Evolutionary conservation across 1,284 basidiomycete genomes (phyloP).

Genomic region (Pascua sp.): DNA sequence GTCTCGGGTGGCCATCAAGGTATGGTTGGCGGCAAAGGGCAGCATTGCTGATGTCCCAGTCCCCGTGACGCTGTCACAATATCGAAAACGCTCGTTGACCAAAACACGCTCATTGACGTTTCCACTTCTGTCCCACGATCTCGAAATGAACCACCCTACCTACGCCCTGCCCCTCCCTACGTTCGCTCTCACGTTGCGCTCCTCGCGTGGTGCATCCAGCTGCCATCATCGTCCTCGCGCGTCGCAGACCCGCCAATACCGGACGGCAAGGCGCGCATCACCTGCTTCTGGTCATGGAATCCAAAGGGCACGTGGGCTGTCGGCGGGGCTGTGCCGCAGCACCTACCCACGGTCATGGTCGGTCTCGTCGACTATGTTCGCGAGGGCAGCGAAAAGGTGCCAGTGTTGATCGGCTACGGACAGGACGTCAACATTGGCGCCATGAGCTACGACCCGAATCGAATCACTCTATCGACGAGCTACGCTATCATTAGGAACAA

Average conservation of each 20-base stretch:
- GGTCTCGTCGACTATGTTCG: conserved; percentile 73
- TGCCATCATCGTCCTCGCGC: conserved; percentile 44
- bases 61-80: conserved; percentile 91
- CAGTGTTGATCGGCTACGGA: conserved; percentile 73
- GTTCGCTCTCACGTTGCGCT: conserved; percentile 86
- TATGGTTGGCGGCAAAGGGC: conserved; percentile 38
- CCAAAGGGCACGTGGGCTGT: conserved; percentile 84
- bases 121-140: conserved; percentile 94
- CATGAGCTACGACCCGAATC: conserved; percentile 69
- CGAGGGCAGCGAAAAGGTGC: conserved; percentile 68
- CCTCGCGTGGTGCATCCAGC: conserved; percentile 88
- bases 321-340: conserved; percentile 59
- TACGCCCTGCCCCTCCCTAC: conserved; percentile 89
- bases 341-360: conserved; percentile 74
- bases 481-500: conserved; percentile 74
- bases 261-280: conserved; percentile 62
- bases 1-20: conserved; percentile 94
- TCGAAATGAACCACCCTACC: conserved; percentile 81
- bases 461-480: conserved; percentile 77
- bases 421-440: conserved; percentile 75
- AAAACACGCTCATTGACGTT: conserved; percentile 81
- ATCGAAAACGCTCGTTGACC: conserved; percentile 74
- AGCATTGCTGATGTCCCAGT: conserved; percentile 52
- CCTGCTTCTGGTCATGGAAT: conserved; percentile 94
- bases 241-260: conserved; percentile 45